Conservation (phyloP, 140 eudicot genomes). For the Stevia rebaudiana region DNA sequence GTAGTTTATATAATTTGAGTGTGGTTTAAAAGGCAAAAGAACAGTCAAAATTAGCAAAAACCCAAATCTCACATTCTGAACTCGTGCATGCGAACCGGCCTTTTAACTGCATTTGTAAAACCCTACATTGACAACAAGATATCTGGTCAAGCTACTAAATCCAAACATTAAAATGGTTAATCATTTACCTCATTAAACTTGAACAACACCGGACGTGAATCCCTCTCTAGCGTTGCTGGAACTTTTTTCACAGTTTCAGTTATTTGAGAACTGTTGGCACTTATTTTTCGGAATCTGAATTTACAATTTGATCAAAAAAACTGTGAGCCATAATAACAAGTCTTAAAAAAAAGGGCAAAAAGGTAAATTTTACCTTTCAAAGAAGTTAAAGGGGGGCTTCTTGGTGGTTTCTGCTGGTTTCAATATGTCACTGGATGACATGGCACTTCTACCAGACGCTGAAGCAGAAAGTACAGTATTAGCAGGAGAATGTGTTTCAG, state of each 20-base stretch:
- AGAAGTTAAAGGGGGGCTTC: constrained; percentile 57
- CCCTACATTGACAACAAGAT: constrained; percentile 52
- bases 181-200: constrained; percentile 79
- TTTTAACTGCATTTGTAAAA: constrained; percentile 85
- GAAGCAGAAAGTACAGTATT: constrained; percentile 13
- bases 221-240: constrained; percentile 52
- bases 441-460: constrained; percentile 20
- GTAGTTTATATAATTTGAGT: constrained; percentile 1
- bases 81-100: constrained; percentile 84
- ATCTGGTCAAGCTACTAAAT: background rate
- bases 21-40: background rate
- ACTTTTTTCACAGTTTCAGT: constrained; percentile 28
- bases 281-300: constrained; percentile 63
- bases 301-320: constrained; percentile 6
- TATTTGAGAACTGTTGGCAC: constrained; percentile 42
- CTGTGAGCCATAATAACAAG: background rate
- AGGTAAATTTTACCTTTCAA: constrained; percentile 57
- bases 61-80: constrained; percentile 39
- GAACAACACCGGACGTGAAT: constrained; percentile 67
- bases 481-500: constrained; percentile 8
- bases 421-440: constrained; percentile 13
- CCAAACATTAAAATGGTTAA: background rate
- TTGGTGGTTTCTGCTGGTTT: constrained; percentile 41
- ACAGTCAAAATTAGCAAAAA: background rate
- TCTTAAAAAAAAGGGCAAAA: background rate